Evolutionary conservation across 2,329 filamentous ascomycete species (phyloP), one percentile per base, ranked within the genome.

Genomic region (Aspergillus ibericus): DNA sequence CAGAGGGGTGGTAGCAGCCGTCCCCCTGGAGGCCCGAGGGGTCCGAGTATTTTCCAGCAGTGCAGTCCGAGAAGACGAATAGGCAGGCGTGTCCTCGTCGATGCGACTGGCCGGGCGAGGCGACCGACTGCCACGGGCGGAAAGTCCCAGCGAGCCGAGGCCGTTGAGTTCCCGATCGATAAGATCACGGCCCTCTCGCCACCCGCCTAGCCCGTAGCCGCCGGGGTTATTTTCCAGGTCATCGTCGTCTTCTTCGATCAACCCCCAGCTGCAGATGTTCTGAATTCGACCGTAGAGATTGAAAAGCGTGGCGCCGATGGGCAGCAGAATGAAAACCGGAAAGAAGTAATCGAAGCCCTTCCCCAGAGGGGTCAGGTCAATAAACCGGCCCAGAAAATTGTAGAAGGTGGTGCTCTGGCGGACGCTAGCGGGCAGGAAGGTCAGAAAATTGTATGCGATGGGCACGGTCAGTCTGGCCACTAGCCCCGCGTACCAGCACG

Each of bases 381-480:
- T 92, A 10, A 92, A 83, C 44, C 85, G 79, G 6, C 95, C 95
- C 0, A 99, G 83, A 68, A 99, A 96, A 42, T 84, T 76, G 77
- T 93, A 96, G 75, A 98, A 99, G 0, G 88, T 86, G 0, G 93
- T 97, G 66, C 88, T 84, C 58, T 82, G 78, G 70, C 92, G 93
- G 42, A 96, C 85, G 12, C 81, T 80, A 7, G 81, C 82, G 0
- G 90, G 89, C 20, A 97, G 77, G 72, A 98, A 93, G 0, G 93
- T 97, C 73, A 96, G 83, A 71, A 98, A 99, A 77, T 99, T 99
- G 84, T 96, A 99, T 4, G 91, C 88, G 8, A 99, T 82, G 0
- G 95, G 95, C 0, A 99, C 91, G 1, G 91, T 96, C 44, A 99
- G 85, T 69, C 93, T 91, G 53, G 95, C 93, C 10, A 97, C 90